phyloP scores from a whole-genome alignment of 176 grass and related monocot genomes.

The Oryza longistaminata region DNA sequence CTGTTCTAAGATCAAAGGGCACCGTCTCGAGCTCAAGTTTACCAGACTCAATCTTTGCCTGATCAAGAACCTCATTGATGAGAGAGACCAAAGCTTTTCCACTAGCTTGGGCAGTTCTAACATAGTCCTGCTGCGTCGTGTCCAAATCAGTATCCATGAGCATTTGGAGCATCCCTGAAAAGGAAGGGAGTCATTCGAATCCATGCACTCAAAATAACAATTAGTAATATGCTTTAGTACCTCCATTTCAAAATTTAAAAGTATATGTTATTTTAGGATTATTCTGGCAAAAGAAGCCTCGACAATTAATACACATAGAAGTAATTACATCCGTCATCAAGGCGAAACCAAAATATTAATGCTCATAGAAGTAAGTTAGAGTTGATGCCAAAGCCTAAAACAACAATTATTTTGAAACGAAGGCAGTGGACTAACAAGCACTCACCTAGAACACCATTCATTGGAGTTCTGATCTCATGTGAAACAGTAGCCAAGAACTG shows the following conservation, averaged over 20 bases:
- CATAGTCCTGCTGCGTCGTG: conserved; percentile 90
- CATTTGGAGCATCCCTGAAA: conserved; percentile 98
- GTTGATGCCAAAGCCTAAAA: background rate
- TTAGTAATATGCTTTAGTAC: background rate
- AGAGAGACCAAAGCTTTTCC: conserved; percentile 95
- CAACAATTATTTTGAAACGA: background rate
- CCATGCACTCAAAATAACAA: background rate
- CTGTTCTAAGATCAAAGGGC: conserved; percentile 73
- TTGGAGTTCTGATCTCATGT: conserved; percentile 99
- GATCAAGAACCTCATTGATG: conserved; percentile 98
- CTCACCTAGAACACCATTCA: conserved; percentile 99
- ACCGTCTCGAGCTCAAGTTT: conserved; percentile 93
- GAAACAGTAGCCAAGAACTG: conserved; percentile 99
- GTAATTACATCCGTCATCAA: background rate
- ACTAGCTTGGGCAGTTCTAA: conserved; percentile 94
- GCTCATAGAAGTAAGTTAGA: background rate
- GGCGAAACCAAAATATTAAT: background rate
- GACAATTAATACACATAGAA: background rate
- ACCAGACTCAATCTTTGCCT: conserved; percentile 98
- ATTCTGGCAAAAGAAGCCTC: background rate
- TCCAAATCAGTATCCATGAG: conserved; percentile 98
- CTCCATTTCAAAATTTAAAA: background rate
- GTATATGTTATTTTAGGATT: background rate
- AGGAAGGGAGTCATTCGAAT: background rate
- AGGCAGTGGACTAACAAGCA: background rate